A percentile compares a stretch with the other conserved stretches of the same genome.
Conservation (phyloP, 768 basidiomycete species). For the Stropharia rugosoannulata region DNA sequence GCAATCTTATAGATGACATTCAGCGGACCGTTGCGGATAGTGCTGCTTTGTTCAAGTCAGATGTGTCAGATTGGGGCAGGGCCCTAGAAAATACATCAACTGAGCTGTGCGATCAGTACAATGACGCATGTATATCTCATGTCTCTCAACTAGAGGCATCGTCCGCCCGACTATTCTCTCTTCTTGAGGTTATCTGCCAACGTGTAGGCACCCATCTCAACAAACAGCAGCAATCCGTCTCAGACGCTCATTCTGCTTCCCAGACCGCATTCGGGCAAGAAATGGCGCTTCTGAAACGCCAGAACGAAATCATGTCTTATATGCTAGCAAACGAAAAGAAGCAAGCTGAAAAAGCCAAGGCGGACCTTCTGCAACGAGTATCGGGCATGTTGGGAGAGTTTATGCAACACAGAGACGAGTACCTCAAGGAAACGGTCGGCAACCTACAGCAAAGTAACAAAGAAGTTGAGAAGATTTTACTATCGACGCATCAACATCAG, state of each 20-base stretch:
- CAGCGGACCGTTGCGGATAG: conserved; percentile 49
- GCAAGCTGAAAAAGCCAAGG: conserved; percentile 66
- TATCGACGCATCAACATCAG: conserved; percentile 48
- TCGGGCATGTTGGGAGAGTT: conserved; percentile 73
- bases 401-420: conserved; percentile 63
- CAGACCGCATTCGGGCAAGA: conserved; percentile 43
- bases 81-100: conserved; percentile 48
- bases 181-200: conserved; percentile 59
- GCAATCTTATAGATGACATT: conserved; percentile 48
- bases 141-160: conserved; percentile 56
- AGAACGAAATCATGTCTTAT: conserved; percentile 63
- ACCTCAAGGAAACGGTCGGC: conserved; percentile 57
- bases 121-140: conserved; percentile 40
- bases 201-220: conserved; percentile 59
- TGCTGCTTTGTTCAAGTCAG: conserved; percentile 45
- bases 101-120: conserved; percentile 45
- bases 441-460: conserved; percentile 54
- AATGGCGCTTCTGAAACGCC: conserved; percentile 62
- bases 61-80: conserved; percentile 56
- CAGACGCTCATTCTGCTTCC: conserved; percentile 47
- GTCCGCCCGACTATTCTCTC: conserved; percentile 52
- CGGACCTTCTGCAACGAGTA: conserved; percentile 74
- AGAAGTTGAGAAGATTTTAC: conserved; percentile 51
- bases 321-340: conserved; percentile 66
- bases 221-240: conserved; percentile 49